Evolutionary conservation across 2,329 filamentous ascomycete species (phyloP).

Genomic region (Trichoderma sp.): DNA sequence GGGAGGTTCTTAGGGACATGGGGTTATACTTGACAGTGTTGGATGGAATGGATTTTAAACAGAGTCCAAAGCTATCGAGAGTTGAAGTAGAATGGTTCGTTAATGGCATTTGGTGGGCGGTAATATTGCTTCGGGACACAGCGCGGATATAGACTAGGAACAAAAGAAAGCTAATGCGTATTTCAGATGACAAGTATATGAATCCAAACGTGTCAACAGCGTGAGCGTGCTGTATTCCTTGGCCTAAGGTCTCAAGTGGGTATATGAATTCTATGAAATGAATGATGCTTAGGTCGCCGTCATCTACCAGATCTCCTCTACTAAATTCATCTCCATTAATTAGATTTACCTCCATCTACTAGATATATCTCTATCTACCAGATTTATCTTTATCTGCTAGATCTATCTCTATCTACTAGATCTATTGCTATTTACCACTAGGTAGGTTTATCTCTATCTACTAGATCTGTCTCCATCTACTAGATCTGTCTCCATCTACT

Average conservation of each 20-base stretch:
- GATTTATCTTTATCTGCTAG: no score
- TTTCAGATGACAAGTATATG: not conserved
- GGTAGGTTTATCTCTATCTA: no score
- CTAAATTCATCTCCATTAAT: no score
- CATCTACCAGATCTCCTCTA: no score
- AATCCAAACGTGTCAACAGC: not conserved
- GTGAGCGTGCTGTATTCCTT: not conserved
- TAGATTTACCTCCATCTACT: no score
- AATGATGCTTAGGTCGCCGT: no score
- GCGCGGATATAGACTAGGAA: constrained; percentile 7
- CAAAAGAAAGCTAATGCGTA: not conserved
- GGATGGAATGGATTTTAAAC: not conserved
- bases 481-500: no score
- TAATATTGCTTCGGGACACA: constrained; percentile 3
- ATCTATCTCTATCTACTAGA: no score
- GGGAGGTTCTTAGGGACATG: not conserved
- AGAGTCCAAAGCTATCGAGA: not conserved
- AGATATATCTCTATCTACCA: no score
- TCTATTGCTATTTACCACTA: no score
- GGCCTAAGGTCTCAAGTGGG: not conserved
- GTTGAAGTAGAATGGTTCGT: not conserved
- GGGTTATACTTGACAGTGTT: not conserved
- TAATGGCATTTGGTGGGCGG: not conserved
- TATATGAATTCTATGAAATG: not conserved
- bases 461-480: no score